Evolutionary conservation across 1,139 yeast species (phyloP).

Genomic region (Saccharomyces pastorianus): DNA sequence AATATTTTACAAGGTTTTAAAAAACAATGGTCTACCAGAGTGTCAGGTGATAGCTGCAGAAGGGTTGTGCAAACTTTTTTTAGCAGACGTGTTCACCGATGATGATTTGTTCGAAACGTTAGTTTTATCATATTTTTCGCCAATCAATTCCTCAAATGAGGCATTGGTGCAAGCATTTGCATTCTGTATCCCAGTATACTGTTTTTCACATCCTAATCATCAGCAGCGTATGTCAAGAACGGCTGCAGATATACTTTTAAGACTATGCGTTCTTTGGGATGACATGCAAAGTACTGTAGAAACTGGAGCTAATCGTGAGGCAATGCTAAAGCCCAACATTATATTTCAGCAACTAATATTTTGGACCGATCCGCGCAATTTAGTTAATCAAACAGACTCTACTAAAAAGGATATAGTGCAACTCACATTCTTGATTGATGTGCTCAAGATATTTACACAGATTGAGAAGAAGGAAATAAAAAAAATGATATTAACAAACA

Average conservation of each 20-base stretch:
- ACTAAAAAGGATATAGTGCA: constrained; percentile 44
- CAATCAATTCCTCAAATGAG: constrained; percentile 53
- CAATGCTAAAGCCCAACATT: constrained; percentile 44
- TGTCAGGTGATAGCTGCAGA: constrained; percentile 80
- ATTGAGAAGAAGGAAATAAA: constrained; percentile 45
- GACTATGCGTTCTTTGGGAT: constrained; percentile 38
- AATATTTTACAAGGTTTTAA: constrained; percentile 59
- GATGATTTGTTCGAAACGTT: constrained; percentile 66
- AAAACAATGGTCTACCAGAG: constrained; percentile 49
- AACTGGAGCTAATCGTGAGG: constrained; percentile 28
- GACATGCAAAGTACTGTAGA: constrained; percentile 34
- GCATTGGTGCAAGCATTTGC: constrained; percentile 73
- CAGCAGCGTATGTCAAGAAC: constrained; percentile 60
- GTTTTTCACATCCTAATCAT: constrained; percentile 68
- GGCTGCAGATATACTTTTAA: constrained; percentile 57
- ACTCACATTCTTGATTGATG: constrained; percentile 48
- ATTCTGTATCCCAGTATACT: constrained; percentile 84
- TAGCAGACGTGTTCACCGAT: constrained; percentile 68
- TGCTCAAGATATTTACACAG: constrained; percentile 45
- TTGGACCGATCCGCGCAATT: constrained; percentile 79
- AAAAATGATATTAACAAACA: constrained; percentile 47
- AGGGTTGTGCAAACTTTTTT: constrained; percentile 73
- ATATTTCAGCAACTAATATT: constrained; percentile 68
- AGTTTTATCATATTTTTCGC: constrained; percentile 67
- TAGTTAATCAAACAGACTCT: constrained; percentile 46